phyloP scores from a whole-genome alignment of 2,329 filamentous ascomycete genomes.

The Fusarium secorum region DNA sequence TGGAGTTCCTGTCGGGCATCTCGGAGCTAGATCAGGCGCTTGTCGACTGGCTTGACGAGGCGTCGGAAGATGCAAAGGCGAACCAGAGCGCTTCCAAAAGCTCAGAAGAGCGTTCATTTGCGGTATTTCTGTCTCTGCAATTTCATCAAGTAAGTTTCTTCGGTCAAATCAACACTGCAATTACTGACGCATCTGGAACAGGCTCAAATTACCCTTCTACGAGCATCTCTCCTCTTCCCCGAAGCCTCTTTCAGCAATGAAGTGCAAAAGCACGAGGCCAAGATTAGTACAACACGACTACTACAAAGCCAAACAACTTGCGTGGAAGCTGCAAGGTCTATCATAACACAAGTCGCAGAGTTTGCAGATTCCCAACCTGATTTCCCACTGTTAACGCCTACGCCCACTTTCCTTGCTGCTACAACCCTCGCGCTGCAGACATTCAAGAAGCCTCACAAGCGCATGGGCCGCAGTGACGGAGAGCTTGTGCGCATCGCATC shows the following conservation, averaged over 20 bases:
- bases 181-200: neutral
- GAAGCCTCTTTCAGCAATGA: slow-evolving; percentile 26
- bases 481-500: slow-evolving; percentile 28
- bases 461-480: slow-evolving; percentile 35
- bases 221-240: slow-evolving; percentile 32
- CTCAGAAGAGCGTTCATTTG: slow-evolving; percentile 16
- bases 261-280: slow-evolving; percentile 24
- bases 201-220: slow-evolving; percentile 33
- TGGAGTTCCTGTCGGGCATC: slow-evolving; percentile 22
- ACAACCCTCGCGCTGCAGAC: slow-evolving; percentile 31
- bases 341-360: slow-evolving; percentile 31
- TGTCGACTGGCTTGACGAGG: slow-evolving; percentile 26
- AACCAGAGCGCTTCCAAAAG: neutral
- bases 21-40: slow-evolving; percentile 26
- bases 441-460: slow-evolving; percentile 36
- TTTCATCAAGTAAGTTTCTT: slow-evolving; percentile 18
- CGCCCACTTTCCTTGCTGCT: slow-evolving; percentile 24
- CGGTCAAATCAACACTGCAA: rapidly evolving
- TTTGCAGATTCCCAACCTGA: slow-evolving; percentile 28
- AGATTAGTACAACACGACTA: slow-evolving; percentile 18
- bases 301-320: slow-evolving; percentile 32
- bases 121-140: slow-evolving; percentile 26
- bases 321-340: slow-evolving; percentile 32
- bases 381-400: slow-evolving; percentile 24
- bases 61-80: slow-evolving; percentile 12